Evolutionary conservation across 2,329 filamentous ascomycete genomes (phyloP).

Genomic region (Beauveria sp.): DNA sequence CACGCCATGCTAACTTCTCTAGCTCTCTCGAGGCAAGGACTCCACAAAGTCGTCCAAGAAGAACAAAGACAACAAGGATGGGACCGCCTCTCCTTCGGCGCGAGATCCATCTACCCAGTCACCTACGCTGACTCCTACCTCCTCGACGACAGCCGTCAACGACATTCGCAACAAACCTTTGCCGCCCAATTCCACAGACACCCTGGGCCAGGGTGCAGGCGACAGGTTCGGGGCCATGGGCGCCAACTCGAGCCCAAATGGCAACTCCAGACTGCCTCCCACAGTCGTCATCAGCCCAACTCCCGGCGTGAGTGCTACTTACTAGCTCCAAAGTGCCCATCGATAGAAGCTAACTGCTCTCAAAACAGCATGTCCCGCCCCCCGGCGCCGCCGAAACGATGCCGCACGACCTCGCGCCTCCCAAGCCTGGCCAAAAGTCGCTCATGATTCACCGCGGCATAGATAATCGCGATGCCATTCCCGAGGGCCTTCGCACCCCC

Average conservation of each 20-base stretch:
- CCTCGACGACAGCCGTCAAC: conserved; percentile 79
- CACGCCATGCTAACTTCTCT: conserved; percentile 19
- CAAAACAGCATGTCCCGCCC: conserved; percentile 73
- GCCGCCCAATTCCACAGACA: conserved; percentile 45
- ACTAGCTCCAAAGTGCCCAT: conserved; percentile 2
- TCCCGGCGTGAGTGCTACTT: conserved; percentile 59
- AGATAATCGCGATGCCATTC: conserved; percentile 84
- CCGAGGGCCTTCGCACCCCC: conserved; percentile 88
- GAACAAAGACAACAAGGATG: conserved; percentile 65
- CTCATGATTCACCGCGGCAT: conserved; percentile 75
- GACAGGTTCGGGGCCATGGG: conserved; percentile 36
- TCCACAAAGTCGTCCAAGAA: conserved; percentile 76
- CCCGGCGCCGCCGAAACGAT: conserved; percentile 94
- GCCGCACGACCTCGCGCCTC: conserved; percentile 92
- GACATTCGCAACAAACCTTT: conserved; percentile 79
- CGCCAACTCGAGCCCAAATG: conserved; percentile 29
- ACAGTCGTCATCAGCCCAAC: conserved; percentile 94
- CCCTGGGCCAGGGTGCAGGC: conserved; percentile 24
- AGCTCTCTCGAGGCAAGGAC: conserved; percentile 89
- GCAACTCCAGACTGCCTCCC: conserved; percentile 53
- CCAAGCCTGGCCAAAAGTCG: conserved; percentile 85
- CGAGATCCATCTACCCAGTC: conserved; percentile 50
- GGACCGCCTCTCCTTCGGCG: conserved; percentile 70
- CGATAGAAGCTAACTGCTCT: not conserved
- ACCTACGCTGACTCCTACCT: conserved; percentile 69